Evolutionary conservation across 768 basidiomycete genomes (phyloP).

Genomic region (Atractiella rhizophila): DNA sequence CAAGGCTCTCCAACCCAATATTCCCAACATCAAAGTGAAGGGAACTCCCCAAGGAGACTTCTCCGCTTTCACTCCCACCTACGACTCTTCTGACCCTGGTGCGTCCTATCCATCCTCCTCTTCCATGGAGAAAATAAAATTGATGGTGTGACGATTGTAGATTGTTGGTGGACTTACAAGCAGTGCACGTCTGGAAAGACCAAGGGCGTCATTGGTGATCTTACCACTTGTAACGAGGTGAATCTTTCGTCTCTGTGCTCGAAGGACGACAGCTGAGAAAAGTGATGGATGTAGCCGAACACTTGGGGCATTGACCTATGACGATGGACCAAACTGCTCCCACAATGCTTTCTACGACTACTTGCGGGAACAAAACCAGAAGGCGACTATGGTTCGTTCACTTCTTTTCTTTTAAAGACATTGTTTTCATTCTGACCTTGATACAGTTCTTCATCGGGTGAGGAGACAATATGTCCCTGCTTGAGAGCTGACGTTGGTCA

Average conservation of each 20-base stretch:
- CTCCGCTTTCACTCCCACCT: constrained; percentile 3
- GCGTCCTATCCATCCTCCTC: not conserved
- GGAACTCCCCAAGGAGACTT: constrained; percentile 21
- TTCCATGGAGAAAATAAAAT: constrained; percentile 2
- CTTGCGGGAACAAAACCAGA: constrained; percentile 19
- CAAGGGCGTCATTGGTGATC: constrained; percentile 17
- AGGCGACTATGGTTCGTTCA: constrained; percentile 21
- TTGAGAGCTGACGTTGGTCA: too few relatives aligned
- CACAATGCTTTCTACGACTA: constrained; percentile 25
- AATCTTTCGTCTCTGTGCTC: too few relatives aligned
- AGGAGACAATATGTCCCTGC: not conserved
- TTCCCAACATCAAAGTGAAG: constrained; percentile 18
- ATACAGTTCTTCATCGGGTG: constrained; percentile 21
- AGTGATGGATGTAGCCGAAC: too few relatives aligned
- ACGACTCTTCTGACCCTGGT: not conserved
- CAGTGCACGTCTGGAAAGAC: constrained; percentile 18
- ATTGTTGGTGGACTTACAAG: constrained; percentile 24
- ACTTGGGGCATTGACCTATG: constrained; percentile 22
- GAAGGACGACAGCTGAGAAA: too few relatives aligned
- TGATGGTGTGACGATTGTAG: constrained; percentile 15
- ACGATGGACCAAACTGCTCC: constrained; percentile 21
- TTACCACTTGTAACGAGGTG: constrained; percentile 19
- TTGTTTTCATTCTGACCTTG: not conserved
- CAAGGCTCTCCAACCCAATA: constrained; percentile 15
- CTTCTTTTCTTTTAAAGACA: not conserved